Evolutionary conservation across 139 green algal species (phyloP), one percentile per base, ranked within the genome.

Genomic region (Pleodorina starrii): DNA sequence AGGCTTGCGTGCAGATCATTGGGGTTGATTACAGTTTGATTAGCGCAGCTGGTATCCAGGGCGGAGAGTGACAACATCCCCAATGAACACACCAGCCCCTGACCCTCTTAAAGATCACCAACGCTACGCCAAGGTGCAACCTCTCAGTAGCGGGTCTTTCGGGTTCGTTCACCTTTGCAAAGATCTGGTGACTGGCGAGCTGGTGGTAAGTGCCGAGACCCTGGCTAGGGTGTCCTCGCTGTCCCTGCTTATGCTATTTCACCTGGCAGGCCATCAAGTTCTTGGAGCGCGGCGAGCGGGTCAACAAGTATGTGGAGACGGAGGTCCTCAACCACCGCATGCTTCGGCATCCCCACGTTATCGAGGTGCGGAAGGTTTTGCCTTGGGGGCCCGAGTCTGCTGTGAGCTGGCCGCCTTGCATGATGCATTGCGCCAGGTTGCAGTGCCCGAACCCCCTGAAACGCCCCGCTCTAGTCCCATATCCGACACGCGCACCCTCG

Each of bases 311-410:
- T 94, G 97, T 99, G 71, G 94, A 98, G 92, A 94, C 97, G 23
- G 97, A 99, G 87, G 97, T 99, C 69, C 88, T 99, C 38, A 99
- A 99, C 85, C 97, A 99, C 85, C 92, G 97, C 14, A 93, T 94
- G 71, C 92, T 99, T 42, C 93, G 96, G 35, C 97, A 99, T 86
- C 86, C 97, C 14, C 98, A 99, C 92, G 98, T 99, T 36, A 95
- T 99, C 6, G 94, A 97, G 79, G 79, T 86, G 54, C 27, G 79
- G n/a, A n/a, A n/a, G n/a, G n/a, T n/a, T n/a, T n/a, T n/a, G n/a
- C n/a, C n/a, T n/a, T n/a, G n/a, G n/a, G n/a, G n/a, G n/a, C n/a
- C n/a, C n/a, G n/a, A n/a, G n/a, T n/a, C n/a, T n/a, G n/a, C n/a
- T n/a, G n/a, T n/a, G n/a, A n/a, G n/a, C n/a, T n/a, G n/a, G n/a